phyloP scores from a whole-genome alignment of 208 protist genomes.

The Trypanosoma grayi region DNA sequence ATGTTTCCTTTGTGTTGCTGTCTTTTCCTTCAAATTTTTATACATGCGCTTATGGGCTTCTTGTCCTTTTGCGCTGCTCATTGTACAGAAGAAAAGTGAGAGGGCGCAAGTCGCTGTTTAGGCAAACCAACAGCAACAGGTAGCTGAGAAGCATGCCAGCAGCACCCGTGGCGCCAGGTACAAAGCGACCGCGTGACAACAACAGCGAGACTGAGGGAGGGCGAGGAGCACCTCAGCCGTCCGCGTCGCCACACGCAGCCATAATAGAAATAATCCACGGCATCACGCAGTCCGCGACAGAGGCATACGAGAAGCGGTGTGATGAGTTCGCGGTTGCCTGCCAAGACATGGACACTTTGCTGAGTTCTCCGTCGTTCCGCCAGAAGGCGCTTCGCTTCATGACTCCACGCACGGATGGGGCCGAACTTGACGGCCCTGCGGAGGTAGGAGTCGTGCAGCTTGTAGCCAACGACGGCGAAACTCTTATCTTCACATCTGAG shows the following conservation, averaged over 20 bases:
- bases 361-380: conserved; percentile 14
- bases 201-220: background rate
- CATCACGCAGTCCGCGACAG: conserved; percentile 14
- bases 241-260: conserved; percentile 13
- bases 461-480: conserved; percentile 61
- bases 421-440: conserved; percentile 24
- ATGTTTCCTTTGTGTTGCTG: too few relatives aligned
- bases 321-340: background rate
- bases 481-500: conserved; percentile 46
- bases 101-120: too few relatives aligned
- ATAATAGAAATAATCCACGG: conserved; percentile 31
- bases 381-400: conserved; percentile 11
- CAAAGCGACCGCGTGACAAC: conserved; percentile 33
- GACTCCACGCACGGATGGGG: background rate
- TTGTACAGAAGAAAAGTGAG: too few relatives aligned
- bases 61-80: too few relatives aligned
- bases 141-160: conserved; percentile 2
- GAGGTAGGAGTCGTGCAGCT: conserved; percentile 58
- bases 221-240: background rate
- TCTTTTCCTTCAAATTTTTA: too few relatives aligned
- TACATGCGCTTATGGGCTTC: too few relatives aligned
- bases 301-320: conserved; percentile 1
- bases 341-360: conserved; percentile 9
- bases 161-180: background rate
- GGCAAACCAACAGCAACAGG: too few relatives aligned